Evolutionary conservation across 176 grass and related monocot genomes (phyloP).

Genomic region (Dendrocalamus sinicus): DNA sequence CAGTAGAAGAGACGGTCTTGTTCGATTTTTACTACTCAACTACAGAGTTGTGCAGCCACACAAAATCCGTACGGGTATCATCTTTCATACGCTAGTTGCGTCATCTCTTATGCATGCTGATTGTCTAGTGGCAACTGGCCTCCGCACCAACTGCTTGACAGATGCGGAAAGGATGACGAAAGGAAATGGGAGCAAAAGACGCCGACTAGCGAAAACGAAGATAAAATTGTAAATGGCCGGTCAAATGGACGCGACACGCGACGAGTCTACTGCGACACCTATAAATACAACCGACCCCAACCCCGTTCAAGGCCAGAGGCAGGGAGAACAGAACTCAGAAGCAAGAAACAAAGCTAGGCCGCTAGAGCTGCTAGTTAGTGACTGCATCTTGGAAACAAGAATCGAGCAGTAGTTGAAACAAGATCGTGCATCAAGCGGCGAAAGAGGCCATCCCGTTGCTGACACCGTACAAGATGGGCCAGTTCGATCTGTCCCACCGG

Average conservation of each 20-base stretch:
- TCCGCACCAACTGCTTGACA: too few relatives aligned
- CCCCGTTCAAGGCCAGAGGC: neutral
- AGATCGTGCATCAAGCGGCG: neutral
- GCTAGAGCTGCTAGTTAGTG: neutral
- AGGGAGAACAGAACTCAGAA: neutral
- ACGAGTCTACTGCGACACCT: neutral
- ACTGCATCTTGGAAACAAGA: neutral
- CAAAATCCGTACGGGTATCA: too few relatives aligned
- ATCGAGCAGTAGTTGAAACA: neutral
- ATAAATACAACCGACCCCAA: neutral
- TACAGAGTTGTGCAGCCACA: too few relatives aligned
- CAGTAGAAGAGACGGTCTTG: too few relatives aligned
- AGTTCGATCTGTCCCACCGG: conserved; percentile 50
- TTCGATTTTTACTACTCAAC: too few relatives aligned
- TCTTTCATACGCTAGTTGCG: too few relatives aligned
- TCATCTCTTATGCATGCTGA: too few relatives aligned
- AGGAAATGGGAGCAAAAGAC: neutral
- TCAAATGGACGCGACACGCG: neutral
- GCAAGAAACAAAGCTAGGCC: neutral
- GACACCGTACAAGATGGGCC: conserved; percentile 50
- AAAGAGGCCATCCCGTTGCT: conserved; percentile 44
- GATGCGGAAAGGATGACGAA: neutral
- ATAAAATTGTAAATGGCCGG: too few relatives aligned
- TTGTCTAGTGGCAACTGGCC: too few relatives aligned
- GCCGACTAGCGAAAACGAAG: too few relatives aligned